These are phyloP conservation scores for Pythium brachiatum DNA, from an alignment of 352 stramenopile genomes.

Conservation along the genomic window DNA sequence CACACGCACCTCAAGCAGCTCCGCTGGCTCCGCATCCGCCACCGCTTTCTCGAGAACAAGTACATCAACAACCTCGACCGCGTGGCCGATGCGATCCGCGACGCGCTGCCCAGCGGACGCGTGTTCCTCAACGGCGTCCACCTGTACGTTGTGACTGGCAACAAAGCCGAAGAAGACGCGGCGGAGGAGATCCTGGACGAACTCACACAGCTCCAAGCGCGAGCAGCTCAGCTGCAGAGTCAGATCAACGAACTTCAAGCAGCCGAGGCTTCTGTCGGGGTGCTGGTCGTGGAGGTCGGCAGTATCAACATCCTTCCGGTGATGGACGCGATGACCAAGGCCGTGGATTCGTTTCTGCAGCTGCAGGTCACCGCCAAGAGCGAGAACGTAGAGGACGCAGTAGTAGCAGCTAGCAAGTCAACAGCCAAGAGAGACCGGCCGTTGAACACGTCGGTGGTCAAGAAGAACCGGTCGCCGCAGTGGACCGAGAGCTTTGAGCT, in stretches of 20 bases:
- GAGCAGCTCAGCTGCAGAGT: slow-evolving; percentile 37
- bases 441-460: slow-evolving; percentile 56
- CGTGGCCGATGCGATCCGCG: slow-evolving; percentile 27
- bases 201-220: slow-evolving; percentile 37
- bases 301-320: slow-evolving; percentile 65
- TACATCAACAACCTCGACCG: slow-evolving; percentile 55
- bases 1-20: slow-evolving; percentile 31
- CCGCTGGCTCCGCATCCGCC: slow-evolving; percentile 11
- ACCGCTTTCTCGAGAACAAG: slow-evolving; percentile 54
- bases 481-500: slow-evolving; percentile 69
- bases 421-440: slow-evolving; percentile 13
- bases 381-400: not conserved
- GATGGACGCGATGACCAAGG: slow-evolving; percentile 51
- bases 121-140: slow-evolving; percentile 77
- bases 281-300: slow-evolving; percentile 52
- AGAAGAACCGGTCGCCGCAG: slow-evolving; percentile 56
- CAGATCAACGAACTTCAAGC: slow-evolving; percentile 35
- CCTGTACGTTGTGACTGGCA: slow-evolving; percentile 62
- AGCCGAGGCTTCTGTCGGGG: slow-evolving; percentile 28
- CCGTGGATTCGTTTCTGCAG: slow-evolving; percentile 56
- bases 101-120: slow-evolving; percentile 36
- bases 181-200: slow-evolving; percentile 73
- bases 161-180: slow-evolving; percentile 64
- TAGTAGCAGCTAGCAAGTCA: not conserved
- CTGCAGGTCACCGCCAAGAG: slow-evolving; percentile 26